Conservation (phyloP, 305 asterid species). For the Striga hermonthica region DNA sequence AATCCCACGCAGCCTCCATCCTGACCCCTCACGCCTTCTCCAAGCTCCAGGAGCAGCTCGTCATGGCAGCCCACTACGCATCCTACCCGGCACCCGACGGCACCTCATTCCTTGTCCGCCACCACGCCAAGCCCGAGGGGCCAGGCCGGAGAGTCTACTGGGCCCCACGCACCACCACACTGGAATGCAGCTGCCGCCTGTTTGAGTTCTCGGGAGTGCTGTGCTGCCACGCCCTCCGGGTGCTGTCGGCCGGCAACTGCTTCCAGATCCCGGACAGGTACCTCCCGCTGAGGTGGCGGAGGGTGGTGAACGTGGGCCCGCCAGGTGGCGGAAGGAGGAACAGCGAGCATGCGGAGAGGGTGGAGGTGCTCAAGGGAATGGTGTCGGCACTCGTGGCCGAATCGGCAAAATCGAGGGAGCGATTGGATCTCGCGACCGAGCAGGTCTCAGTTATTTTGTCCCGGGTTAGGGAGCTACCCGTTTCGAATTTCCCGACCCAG, state of each 20-base stretch:
- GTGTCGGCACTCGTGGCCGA: slow-evolving; percentile 72
- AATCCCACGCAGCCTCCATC: slow-evolving; percentile 91
- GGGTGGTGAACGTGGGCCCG: slow-evolving; percentile 43
- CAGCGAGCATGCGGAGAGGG: slow-evolving; percentile 61
- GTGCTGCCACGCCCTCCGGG: slow-evolving; percentile 90
- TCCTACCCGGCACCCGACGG: slow-evolving; percentile 76
- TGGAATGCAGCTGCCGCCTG: slow-evolving; percentile 89
- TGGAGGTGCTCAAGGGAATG: slow-evolving; percentile 75
- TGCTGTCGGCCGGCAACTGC: slow-evolving; percentile 87
- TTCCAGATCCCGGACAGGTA: slow-evolving; percentile 89
- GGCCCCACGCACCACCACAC: slow-evolving; percentile 78
- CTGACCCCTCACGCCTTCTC: slow-evolving; percentile 93
- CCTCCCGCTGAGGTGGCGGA: slow-evolving; percentile 73
- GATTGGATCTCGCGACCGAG: slow-evolving; percentile 78
- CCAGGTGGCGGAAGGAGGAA: slow-evolving; percentile 43
- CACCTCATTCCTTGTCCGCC: slow-evolving; percentile 59
- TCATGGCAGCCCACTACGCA: slow-evolving; percentile 91
- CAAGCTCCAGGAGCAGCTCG: slow-evolving; percentile 91
- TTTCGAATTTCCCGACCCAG: slow-evolving; percentile 48
- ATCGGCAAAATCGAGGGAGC: slow-evolving; percentile 68
- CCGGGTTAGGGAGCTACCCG: slow-evolving; percentile 68
- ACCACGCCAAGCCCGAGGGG: slow-evolving; percentile 89
- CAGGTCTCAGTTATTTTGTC: slow-evolving; percentile 64
- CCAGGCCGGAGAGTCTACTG: slow-evolving; percentile 82
- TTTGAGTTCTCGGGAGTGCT: slow-evolving; percentile 93